Base-by-base conservation (phyloP, 495 filamentous ascomycete species). In the Amphirosellinia nigrospora region DNA sequence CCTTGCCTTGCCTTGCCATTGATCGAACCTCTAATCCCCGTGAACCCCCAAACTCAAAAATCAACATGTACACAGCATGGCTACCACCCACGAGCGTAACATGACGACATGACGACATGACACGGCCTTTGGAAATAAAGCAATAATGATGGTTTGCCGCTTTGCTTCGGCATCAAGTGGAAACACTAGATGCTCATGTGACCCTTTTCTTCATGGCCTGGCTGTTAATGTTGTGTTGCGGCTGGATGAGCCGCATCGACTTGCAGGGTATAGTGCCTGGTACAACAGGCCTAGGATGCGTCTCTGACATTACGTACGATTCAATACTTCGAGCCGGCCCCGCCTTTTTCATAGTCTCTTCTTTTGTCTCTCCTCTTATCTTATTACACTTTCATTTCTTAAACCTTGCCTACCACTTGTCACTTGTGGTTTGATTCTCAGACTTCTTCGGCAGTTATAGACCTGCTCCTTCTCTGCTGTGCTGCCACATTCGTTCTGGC, bases 261-360 rank as follows among this genome's bases (percentile, higher is more conserved):
- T 82, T 91, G 89, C 88, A 89, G 82, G 86, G 87, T 84, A 82
- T 87, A 87, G 84, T 80, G 78, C 32, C 56, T 38, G 52, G 68
- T 64, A 48, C 60, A 38, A 48, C 60, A 38, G 55, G 65, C 32
- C 65, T 50, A 13, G 56, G 66, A 74, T 71, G 70, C 60, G 48
- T 28, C 68, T 72, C 70, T 72, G 73, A 71, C 72, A 77, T 78
- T 78, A 78, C 76, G 73, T 75, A 78, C 73, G 65, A 58, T 55
- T 59, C 55, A 63, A 55, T 69, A 48, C 45, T 70, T 66, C 67
- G 38, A 64, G 52, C 68, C 71, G 70, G 74, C 76, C 74, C 76
- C 74, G 72, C 72, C 76, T 71, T 78, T 68, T 58, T 30, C 39
- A 50, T 43, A 32, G 53, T 73, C 56, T 36, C 38, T 67, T 48